Conservation (phyloP, 2,329 filamentous ascomycete genomes). For the Keithomyces neogunnii region DNA sequence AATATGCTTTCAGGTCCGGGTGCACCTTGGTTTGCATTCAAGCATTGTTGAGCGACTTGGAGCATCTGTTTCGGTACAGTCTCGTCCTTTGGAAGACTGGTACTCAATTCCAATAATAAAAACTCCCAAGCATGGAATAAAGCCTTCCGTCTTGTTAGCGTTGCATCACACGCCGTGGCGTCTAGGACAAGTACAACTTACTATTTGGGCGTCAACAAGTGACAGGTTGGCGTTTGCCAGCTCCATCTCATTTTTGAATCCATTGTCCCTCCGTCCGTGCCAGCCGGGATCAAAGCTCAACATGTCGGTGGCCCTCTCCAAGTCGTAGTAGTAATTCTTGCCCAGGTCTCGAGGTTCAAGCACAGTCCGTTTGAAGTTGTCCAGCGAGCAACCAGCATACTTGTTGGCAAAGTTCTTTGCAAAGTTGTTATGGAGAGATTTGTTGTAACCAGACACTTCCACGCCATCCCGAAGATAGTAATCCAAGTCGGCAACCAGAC, state of each 20-base stretch:
- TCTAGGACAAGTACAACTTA: slow-evolving; percentile 32
- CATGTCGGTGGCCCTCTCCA: slow-evolving; percentile 66
- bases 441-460: slow-evolving; percentile 74
- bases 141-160: slow-evolving; percentile 35
- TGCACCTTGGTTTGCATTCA: slow-evolving; percentile 65
- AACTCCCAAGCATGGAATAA: slow-evolving; percentile 88
- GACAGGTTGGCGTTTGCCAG: slow-evolving; percentile 87
- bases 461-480: slow-evolving; percentile 77
- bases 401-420: slow-evolving; percentile 74
- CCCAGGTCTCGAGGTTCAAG: slow-evolving; percentile 61
- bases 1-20: slow-evolving; percentile 77
- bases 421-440: slow-evolving; percentile 77
- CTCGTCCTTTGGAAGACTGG: slow-evolving; percentile 43
- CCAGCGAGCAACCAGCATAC: slow-evolving; percentile 65
- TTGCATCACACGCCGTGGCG: slow-evolving; percentile 10
- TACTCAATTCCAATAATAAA: slow-evolving; percentile 74
- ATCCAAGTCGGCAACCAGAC: slow-evolving; percentile 63
- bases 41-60: slow-evolving; percentile 66
- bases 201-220: slow-evolving; percentile 83
- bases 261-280: slow-evolving; percentile 58
- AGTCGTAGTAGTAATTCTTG: slow-evolving; percentile 73
- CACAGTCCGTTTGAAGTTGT: slow-evolving; percentile 70
- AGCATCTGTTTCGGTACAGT: slow-evolving; percentile 61
- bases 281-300: slow-evolving; percentile 72
- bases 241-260: slow-evolving; percentile 75